Base-by-base conservation (phyloP, 352 stramenopile genomes). In the Phytophthora vignae region DNA sequence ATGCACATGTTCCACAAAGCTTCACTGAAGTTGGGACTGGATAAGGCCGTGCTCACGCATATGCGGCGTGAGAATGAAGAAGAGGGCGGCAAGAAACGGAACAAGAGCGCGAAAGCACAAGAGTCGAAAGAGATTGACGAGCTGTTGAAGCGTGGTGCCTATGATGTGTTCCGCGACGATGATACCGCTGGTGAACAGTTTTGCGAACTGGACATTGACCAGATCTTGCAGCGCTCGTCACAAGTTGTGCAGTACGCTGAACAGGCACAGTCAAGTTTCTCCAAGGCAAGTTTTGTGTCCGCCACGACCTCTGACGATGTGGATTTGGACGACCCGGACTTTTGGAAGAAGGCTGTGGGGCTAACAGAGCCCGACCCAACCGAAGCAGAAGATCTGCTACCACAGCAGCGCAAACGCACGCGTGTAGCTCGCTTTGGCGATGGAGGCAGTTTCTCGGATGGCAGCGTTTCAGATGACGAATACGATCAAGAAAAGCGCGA, bases 271-370 rank as follows among this genome's bases (percentile, higher is more conserved):
- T 95, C 87, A 3, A 93, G 88, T 5, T 98, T 98, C 67, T 97
- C 90, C 8, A 98, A 97, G 69, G 94, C 94, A 21, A 97, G 90
- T 77, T 98, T 98, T 66, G 91, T 98, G 29, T 94, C 91, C 2
- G 87, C 90, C 0, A 94, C 82, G 15, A 97, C 84, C 2, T 94
- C 86, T 0, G 88, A 98, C 66, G 94, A 99, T 67, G 90, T 99
- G n/a, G 95, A 99, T 74, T 91, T 99, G 17, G 94, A 99, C 64
- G 98, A 99, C 76, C 98, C 98, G 2, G 86, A 99, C 60, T 99
- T 99, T 65, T 99, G 98, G 98, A 98, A 99, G 65, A 99, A 99
- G 77, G 97, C 99, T 1, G 92, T 98, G 7, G 94, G 94, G 6
- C 55, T 97, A 14, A 82, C 73, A 3, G 90, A 97, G 7, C 87